Base-by-base conservation (phyloP, 257 asterid genomes). In the Thymus mandschuricus region DNA sequence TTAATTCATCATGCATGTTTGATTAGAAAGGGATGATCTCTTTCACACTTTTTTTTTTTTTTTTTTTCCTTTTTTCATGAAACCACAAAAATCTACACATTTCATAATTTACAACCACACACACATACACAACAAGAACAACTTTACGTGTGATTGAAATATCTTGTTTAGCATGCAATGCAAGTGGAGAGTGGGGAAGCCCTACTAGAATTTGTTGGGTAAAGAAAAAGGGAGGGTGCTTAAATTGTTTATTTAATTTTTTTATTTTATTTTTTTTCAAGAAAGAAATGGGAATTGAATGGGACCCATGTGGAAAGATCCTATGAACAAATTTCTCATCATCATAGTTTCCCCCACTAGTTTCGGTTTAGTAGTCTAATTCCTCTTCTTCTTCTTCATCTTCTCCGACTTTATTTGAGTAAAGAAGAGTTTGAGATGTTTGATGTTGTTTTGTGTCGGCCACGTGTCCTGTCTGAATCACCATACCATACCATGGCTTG, bases 361-460 rank as follows among this genome's bases (percentile, higher is more conserved):
- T 64, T 63, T 46, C 27, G 81, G 77, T 68, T 64, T 77, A 60
- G 68, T 70, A 28, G 11, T 52, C n/a, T 6, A 3, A 38, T 38
- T 59, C 57, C 12, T 57, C 82, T 41, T 31, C 79, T 52, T 69
- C 65, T 65, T 6, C 54, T 31, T 64, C 31, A 21, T 21, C 21
- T 21, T 21, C 21, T 21, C 21, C 21, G 0, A 21, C 21, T 21
- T 21, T 21, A 21, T 21, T 21, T 21, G 21, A 21, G 21, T 21
- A 21, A 21, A 21, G 21, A 21, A 21, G 66, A 31, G 71, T 55
- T 57, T 41, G 55, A 8, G 48, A 48, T 58, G 79, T 74, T 56
- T 69, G 78, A 75, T 70, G 71, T 67, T 74, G 75, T 76, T 67
- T 71, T 35, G 70, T 85, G 94, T 83, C 86, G 81, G 89, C 83